Evolutionary conservation across 2,329 filamentous ascomycete species (phyloP), one percentile per base, ranked within the genome.

Genomic region (Diplocarpon mali): DNA sequence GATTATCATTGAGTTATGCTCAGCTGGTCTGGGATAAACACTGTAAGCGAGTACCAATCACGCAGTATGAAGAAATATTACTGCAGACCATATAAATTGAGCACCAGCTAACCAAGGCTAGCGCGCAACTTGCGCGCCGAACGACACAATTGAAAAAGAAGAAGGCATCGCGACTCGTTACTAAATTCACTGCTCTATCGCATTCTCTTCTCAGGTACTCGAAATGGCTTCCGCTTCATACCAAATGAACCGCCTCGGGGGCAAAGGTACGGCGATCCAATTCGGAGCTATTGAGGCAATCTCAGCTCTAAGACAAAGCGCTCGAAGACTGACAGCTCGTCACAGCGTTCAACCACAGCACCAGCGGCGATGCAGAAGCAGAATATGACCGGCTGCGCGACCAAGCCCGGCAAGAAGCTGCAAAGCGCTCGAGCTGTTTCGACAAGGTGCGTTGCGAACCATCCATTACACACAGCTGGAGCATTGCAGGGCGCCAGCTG

Each of bases 361-460:
- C 80, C 54, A 77, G 76, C 60, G 69, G 69, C 55, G 73, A 80
- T 47, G 71, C 78, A 44, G 89, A 96, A 69, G 78, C 73, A 55
- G 89, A 96, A 68, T 96, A 96, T 66, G 89, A 96, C 63, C 84
- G 86, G 43, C 75, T 96, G 36, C 86, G 92, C 59, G 80, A 83
- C 55, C 73, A 89, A 14, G 92, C 90, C 14, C 80, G 85, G 52
- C 72, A 79, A 57, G 89, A 95, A 70, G 86, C 83, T 47, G 69
- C 72, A 41, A 86, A 92, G 68, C 83, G 86, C 55, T 77, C 77
- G 52, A 72, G 75, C 42, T 94, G 85, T 68, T 89, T 88, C 60
- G 77, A 86, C 52, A 71, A 72, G 59, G 82, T 85, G 69, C 44
- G 69, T 47, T 10, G 6, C 15, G 29, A 7, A 3, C 44, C 40